A percentile compares a stretch with the other conserved stretches of the same genome.
Evolutionary conservation across 331 rosid genomes (phyloP).

Genomic region (Stylosanthes scabra): DNA sequence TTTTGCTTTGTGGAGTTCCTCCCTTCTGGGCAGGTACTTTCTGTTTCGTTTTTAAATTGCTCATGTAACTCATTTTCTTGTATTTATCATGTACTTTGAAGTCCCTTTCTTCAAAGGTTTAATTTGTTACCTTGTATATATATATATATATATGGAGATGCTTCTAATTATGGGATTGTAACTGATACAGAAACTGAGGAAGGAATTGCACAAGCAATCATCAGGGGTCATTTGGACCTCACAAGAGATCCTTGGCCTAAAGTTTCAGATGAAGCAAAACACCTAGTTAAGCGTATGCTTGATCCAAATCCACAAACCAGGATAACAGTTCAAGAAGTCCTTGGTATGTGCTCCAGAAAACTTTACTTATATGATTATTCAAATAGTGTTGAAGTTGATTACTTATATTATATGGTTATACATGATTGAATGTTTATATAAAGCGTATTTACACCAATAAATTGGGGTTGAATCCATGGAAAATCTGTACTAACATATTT

Average conservation of each 20-base stretch:
- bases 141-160: neutral
- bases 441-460: neutral
- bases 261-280: conserved; percentile 86
- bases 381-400: neutral
- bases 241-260: conserved; percentile 91
- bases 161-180: conserved; percentile 35
- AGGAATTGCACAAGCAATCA: conserved; percentile 93
- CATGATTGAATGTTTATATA: neutral
- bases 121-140: no score
- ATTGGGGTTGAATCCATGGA: conserved; percentile 18
- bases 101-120: conserved; percentile 7
- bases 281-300: conserved; percentile 79
- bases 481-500: conserved; percentile 29
- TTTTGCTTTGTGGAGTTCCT: conserved; percentile 95
- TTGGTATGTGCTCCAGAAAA: conserved; percentile 56
- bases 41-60: neutral
- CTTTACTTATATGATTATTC: neutral
- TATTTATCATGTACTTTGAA: no score
- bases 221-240: conserved; percentile 70
- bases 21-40: conserved; percentile 95
- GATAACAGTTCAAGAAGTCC: conserved; percentile 81
- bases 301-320: conserved; percentile 81
- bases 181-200: conserved; percentile 80
- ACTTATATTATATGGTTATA: neutral
- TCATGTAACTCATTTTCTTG: no score